Evolutionary conservation across 441 rosid genomes (phyloP).

Genomic region (Mallotus japonicus): DNA sequence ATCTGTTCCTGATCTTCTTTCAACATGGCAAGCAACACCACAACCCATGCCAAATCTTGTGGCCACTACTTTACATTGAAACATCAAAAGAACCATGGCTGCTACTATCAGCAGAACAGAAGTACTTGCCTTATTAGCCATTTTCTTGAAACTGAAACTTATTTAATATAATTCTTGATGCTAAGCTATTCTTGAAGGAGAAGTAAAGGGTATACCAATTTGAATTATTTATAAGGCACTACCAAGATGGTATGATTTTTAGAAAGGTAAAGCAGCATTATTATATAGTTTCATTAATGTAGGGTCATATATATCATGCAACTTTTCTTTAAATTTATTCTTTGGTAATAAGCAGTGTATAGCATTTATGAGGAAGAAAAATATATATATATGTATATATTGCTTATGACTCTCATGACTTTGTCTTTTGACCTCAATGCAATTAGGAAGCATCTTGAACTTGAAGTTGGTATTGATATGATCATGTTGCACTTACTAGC

Average conservation of each 20-base stretch:
- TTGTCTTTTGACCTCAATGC: neutral
- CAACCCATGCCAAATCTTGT: constrained; percentile 15
- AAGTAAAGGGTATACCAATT: constrained; percentile 6
- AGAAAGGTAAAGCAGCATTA: constrained; percentile 15
- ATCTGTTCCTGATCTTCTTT: constrained; percentile 2
- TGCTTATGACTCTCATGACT: neutral
- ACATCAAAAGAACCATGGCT: constrained; percentile 4
- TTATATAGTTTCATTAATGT: constrained; percentile 15
- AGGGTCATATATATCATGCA: constrained; percentile 13
- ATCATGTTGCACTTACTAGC: neutral
- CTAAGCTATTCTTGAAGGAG: constrained; percentile 12
- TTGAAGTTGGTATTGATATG: constrained; percentile 1
- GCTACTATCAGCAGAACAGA: neutral
- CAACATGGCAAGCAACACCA: constrained; percentile 18
- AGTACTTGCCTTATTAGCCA: neutral
- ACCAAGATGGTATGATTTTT: constrained; percentile 16
- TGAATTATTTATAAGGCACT: constrained; percentile 23
- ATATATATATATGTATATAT: neutral
- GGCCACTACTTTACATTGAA: constrained; percentile 13
- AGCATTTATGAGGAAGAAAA: constrained; percentile 1
- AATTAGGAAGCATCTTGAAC: constrained; percentile 12
- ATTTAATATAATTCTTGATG: neutral
- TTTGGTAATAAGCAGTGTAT: constrained; percentile 9
- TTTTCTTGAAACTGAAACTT: neutral
- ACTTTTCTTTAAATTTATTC: neutral